phyloP scores from a whole-genome alignment of 306 rosid species.

The Potentilla sterilis region DNA sequence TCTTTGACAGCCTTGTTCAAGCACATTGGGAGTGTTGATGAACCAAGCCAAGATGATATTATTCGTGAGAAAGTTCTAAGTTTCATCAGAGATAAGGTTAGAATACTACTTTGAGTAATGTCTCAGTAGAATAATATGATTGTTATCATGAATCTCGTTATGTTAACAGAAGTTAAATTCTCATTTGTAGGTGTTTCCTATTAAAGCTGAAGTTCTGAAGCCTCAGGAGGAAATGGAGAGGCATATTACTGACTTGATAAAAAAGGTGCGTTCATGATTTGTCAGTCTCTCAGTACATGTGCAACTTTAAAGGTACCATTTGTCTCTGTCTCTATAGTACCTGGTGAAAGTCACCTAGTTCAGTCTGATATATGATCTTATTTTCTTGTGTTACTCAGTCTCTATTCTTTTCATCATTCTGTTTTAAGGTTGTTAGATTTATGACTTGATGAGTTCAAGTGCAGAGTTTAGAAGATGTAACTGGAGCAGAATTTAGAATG shows the following conservation, averaged over 20 bases:
- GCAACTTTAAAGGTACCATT: background rate
- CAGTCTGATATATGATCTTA: background rate
- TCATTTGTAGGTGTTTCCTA: conserved; percentile 70
- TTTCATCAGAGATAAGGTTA: conserved; percentile 90
- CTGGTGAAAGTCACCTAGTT: background rate
- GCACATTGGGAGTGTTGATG: conserved; percentile 82
- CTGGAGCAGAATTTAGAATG: conserved; percentile 86
- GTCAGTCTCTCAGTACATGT: conserved; percentile 17
- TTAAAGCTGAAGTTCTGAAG: conserved; percentile 81
- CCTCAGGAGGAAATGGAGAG: conserved; percentile 98
- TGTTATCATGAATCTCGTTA: conserved; percentile 12
- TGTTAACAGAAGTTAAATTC: conserved; percentile 25
- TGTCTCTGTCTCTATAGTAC: background rate
- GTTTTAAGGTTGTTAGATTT: conserved; percentile 17
- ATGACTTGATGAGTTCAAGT: conserved; percentile 33
- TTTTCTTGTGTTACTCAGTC: background rate
- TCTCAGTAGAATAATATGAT: conserved; percentile 6
- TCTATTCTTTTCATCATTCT: background rate
- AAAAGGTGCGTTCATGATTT: conserved; percentile 53
- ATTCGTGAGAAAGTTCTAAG: conserved; percentile 86
- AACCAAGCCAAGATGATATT: conserved; percentile 63
- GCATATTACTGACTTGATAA: conserved; percentile 90
- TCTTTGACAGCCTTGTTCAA: conserved; percentile 91
- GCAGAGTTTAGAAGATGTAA: conserved; percentile 87
- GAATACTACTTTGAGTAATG: conserved; percentile 9